Evolutionary conservation across 2,329 filamentous ascomycete genomes (phyloP).

Genomic region (Lachnum nothofagi): DNA sequence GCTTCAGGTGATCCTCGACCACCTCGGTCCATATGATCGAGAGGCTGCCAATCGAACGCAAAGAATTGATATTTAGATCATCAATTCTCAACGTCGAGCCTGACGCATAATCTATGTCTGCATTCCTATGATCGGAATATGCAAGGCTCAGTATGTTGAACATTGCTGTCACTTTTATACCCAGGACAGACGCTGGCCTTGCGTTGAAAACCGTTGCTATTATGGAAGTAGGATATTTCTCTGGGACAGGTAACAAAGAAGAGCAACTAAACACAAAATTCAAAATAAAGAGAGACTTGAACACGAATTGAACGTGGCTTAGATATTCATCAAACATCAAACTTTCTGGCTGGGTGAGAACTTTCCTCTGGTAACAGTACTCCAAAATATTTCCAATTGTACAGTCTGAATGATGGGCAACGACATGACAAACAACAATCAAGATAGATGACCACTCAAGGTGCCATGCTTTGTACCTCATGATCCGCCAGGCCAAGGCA

Average conservation of each 20-base stretch:
- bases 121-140: background rate
- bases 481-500: background rate
- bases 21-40: background rate
- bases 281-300: background rate
- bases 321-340: background rate
- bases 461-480: background rate
- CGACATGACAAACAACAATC: background rate
- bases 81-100: background rate
- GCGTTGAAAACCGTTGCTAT: background rate
- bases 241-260: background rate
- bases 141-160: background rate
- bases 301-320: background rate
- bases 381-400: background rate
- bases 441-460: background rate
- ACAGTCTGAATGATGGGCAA: background rate
- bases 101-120: background rate
- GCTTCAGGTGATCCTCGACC: background rate
- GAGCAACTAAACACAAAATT: background rate
- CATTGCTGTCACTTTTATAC: background rate
- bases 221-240: background rate
- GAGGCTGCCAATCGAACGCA: background rate
- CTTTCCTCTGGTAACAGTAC: background rate
- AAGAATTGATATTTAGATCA: background rate
- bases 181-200: background rate
- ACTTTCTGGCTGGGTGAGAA: background rate